Percentiles rank a stretch among this genome's conserved stretches.
phyloP scores from a whole-genome alignment of 1,139 yeast genomes.

The Magnusiomyces paraingens region DNA sequence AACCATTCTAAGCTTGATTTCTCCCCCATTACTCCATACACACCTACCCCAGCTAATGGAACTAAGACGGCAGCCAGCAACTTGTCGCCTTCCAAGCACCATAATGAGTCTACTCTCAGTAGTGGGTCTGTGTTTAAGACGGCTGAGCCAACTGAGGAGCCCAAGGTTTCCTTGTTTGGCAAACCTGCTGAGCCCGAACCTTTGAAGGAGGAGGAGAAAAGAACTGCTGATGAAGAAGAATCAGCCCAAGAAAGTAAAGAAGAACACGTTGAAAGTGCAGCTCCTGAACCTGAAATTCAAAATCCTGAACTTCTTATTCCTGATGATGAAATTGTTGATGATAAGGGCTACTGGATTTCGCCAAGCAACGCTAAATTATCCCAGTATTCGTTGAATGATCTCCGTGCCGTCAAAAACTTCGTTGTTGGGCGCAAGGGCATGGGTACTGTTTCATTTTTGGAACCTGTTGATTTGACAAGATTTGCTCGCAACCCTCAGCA shows the following conservation, averaged over 20 bases:
- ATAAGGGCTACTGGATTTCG: constrained; percentile 80
- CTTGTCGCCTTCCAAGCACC: neutral
- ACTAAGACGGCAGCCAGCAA: neutral
- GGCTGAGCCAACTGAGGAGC: neutral
- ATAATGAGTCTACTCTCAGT: neutral
- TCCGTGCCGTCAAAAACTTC: constrained; percentile 59
- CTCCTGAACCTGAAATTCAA: neutral
- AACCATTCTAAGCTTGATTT: neutral
- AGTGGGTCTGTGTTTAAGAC: neutral
- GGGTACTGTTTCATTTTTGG: constrained; percentile 69
- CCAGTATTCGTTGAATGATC: constrained; percentile 52
- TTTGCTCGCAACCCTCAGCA: constrained; percentile 40
- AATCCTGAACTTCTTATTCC: constrained; percentile 11
- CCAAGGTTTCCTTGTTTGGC: neutral
- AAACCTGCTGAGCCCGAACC: neutral
- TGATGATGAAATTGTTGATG: constrained; percentile 42
- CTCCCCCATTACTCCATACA: neutral
- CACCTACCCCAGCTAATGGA: neutral
- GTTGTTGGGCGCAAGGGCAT: constrained; percentile 73
- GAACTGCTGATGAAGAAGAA: neutral
- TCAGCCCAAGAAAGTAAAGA: neutral
- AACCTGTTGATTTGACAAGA: constrained; percentile 75
- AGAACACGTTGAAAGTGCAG: neutral
- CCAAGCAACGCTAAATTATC: constrained; percentile 65
- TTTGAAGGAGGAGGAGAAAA: neutral